These are phyloP conservation scores for Aspergillus sp. DNA, from an alignment of 2,329 filamentous ascomycete genomes.

Conservation along the genomic window DNA sequence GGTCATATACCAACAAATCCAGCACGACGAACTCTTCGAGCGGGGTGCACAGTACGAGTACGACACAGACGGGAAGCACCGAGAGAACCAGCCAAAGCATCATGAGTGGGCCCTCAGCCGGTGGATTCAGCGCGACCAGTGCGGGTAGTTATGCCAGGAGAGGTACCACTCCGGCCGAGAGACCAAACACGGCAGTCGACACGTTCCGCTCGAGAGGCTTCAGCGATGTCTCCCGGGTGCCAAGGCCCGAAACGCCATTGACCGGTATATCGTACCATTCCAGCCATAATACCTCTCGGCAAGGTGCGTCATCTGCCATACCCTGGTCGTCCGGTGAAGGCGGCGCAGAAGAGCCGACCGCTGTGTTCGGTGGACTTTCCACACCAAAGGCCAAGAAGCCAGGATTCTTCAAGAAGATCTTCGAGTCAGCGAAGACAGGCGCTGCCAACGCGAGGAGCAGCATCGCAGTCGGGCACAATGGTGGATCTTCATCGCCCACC, in stretches of 20 bases:
- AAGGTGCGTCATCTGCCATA: conserved; percentile 63
- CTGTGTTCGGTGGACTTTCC: conserved; percentile 74
- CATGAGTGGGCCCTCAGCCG: conserved; percentile 91
- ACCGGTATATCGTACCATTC: conserved; percentile 88
- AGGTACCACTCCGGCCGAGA: conserved; percentile 49
- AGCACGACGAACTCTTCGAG: conserved; percentile 77
- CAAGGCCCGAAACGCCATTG: conserved; percentile 57
- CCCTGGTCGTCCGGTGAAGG: conserved; percentile 54
- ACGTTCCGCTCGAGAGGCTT: conserved; percentile 42
- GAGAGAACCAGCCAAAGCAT: conserved; percentile 79
- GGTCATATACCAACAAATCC: conserved; percentile 87
- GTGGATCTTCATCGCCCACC: conserved; percentile 47
- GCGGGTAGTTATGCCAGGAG: conserved; percentile 88
- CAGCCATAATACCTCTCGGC: conserved; percentile 68
- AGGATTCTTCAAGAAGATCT: conserved; percentile 93
- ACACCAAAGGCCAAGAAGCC: conserved; percentile 77
- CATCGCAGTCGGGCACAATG: conserved; percentile 65
- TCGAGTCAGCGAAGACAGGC: conserved; percentile 90
- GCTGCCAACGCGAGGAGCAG: conserved; percentile 86
- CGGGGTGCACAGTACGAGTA: conserved; percentile 67
- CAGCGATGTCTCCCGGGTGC: conserved; percentile 38
- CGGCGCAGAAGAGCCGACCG: conserved; percentile 62
- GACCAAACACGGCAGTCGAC: conserved; percentile 48
- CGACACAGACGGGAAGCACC: conserved; percentile 67
- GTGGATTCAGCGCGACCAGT: conserved; percentile 90